A percentile compares a stretch with the other conserved stretches of the same genome.
Conservation (phyloP, 2,329 filamentous ascomycete genomes). For the Botrytis fragariae region DNA sequence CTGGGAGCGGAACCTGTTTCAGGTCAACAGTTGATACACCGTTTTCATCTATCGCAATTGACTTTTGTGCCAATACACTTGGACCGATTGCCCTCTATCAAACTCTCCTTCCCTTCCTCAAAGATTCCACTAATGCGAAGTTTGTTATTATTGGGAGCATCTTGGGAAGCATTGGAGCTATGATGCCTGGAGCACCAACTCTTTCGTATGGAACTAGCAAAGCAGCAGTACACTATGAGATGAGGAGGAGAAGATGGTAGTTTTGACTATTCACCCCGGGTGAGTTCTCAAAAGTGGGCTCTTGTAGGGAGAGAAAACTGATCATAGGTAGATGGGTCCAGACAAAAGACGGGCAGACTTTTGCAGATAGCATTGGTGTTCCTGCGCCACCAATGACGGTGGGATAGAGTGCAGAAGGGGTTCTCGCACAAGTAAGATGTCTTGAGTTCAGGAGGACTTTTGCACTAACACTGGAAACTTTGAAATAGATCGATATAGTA, state of each 20-base stretch:
- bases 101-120: slow-evolving; percentile 43
- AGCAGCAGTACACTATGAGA: slow-evolving; percentile 41
- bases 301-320: neutral
- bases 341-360: slow-evolving; percentile 44
- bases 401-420: slow-evolving; percentile 39
- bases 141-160: slow-evolving; percentile 41
- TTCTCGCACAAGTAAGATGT: slow-evolving; percentile 35
- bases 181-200: slow-evolving; percentile 25
- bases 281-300: too few species aligned
- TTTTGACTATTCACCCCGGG: slow-evolving; percentile 37
- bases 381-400: slow-evolving; percentile 39
- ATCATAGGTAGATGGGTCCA: slow-evolving; percentile 38
- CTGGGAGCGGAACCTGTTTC: slow-evolving; percentile 42
- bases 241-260: slow-evolving; percentile 40
- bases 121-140: slow-evolving; percentile 38
- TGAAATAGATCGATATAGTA: neutral
- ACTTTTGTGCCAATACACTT: slow-evolving; percentile 45
- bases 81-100: slow-evolving; percentile 47
- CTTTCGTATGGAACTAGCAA: slow-evolving; percentile 47
- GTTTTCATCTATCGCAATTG: slow-evolving; percentile 39
- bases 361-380: slow-evolving; percentile 38
- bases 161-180: slow-evolving; percentile 30
- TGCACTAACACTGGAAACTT: neutral
- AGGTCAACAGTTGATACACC: slow-evolving; percentile 36
- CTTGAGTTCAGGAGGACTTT: neutral